Base-by-base conservation (phyloP, 129 eudicot species). In the Apium graveolens region DNA sequence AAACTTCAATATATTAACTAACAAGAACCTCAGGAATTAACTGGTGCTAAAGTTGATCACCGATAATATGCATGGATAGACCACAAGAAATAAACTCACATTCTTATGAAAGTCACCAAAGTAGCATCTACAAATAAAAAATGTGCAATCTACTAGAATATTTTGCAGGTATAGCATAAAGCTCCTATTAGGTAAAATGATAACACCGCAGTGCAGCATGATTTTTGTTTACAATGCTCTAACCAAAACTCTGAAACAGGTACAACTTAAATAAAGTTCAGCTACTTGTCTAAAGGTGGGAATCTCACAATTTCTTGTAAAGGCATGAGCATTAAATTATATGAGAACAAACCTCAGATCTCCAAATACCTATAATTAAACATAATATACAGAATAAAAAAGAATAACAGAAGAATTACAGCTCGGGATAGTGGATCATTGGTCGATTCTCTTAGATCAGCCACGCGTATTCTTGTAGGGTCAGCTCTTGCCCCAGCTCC, bases 401-500 rank as follows among this genome's bases (percentile, higher is more conserved):
- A 43, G 16, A 73, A 79, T 62, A 75, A 26, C 2, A 55, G 45
- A 82, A 73, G 38, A 37, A 75, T 83, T 81, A 91, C 96, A 14
- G 99, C 45, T 85, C 97, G 94, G 82, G 97, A 95, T 43, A 95
- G 84, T 29, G 97, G 97, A 72, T 92, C 97, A 75, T 95, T 95
- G 81, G 87, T 90, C 18, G 97, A 95, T 84, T 95, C 96, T 80
- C 92, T 86, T 45, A 91, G 82, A 88, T 91, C 99, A 75, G 99
- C 96, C 70, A 95, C 91, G 24, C 99, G 96, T 65, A 95, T 92
- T 85, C 97, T 89, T 21, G 99, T 95, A 74, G 97, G 97, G 80
- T 92, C 99, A 81, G 99, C 99, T 86, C 99, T 91, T 78, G 97
- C 97, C 45, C 99, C 97, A 77, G 98, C 98, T 87, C 98, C 98